Base-by-base conservation (phyloP, 78 protist genomes). In the Tieghemostelium lacteum region DNA sequence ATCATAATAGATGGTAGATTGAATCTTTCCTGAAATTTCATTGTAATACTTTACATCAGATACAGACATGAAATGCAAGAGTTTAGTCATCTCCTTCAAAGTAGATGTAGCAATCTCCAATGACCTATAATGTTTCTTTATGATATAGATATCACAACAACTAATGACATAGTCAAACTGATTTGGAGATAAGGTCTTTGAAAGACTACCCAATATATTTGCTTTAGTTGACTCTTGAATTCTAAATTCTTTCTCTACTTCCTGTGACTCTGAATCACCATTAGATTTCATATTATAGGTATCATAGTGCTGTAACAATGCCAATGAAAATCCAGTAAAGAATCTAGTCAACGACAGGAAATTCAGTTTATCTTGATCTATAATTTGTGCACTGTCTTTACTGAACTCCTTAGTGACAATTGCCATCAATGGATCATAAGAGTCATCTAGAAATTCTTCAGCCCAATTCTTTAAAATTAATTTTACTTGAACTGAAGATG, bases 371-470 rank as follows among this genome's bases (percentile, higher is more conserved):
- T 80, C 88, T 6, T 55, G 33, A 2, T 65, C 88, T 14, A 80
- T 24, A 24, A 67, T 67, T 28, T 71, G 54, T 22, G 22, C 26
- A 16, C 67, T 10, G 0, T 55, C 57, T 2, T 31, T 8, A 0
- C 67, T 24, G 31, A 80, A 37, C 17, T 80, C 77, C 4, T 42
- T 8, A 6, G 52, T 55, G 0, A 80, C 70, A 8, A 60, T 67
- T 22, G 42, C 61, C 88, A 80, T 80, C 60, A 80, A 39, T 0
- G 60, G 36, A 33, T 80, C 67, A 22, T 80, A 80, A 57, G 77
- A 80, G 26, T 76, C 88, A 67, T 80, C 88, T 34, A 80, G 61
- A 39, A 80, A 80, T n/a, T 80, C 73, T 12, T 49, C 65, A 1
- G 78, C 54, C 88, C 88, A 80, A 26, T n/a, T 20, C 61, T 57